Percentiles rank a stretch among this genome's conserved stretches.
Conservation (phyloP, 1,284 basidiomycete species). For the Pascua guehoae region DNA sequence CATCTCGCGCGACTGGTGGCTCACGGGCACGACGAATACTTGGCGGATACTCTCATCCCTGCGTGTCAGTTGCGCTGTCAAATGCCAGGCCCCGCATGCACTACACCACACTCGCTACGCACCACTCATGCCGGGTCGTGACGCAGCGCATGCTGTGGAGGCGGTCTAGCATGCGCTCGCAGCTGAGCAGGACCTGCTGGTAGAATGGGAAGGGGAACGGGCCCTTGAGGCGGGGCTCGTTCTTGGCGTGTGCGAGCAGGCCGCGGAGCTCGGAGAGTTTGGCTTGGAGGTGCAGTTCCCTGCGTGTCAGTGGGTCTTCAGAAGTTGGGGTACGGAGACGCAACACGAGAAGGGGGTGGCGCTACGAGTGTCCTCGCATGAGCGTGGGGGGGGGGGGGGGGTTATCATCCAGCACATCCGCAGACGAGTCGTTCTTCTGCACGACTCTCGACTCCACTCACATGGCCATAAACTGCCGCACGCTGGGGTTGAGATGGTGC, state of each 20-base stretch:
- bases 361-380: too few relatives aligned
- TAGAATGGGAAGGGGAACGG: slow-evolving; percentile 82
- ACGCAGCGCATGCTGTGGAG: slow-evolving; percentile 94
- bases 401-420: too few relatives aligned
- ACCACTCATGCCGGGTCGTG: slow-evolving; percentile 90
- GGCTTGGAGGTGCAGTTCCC: slow-evolving; percentile 91
- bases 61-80: slow-evolving; percentile 5
- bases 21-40: slow-evolving; percentile 86
- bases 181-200: slow-evolving; percentile 72
- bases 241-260: slow-evolving; percentile 78
- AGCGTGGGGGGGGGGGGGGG: too few relatives aligned
- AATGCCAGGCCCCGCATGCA: slow-evolving; percentile 2
- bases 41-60: slow-evolving; percentile 55
- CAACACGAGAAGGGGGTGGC: too few relatives aligned
- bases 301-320: slow-evolving; percentile 48
- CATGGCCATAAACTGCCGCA: slow-evolving; percentile 87
- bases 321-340: too few relatives aligned
- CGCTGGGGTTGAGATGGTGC: slow-evolving; percentile 42
- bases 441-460: slow-evolving; percentile 44
- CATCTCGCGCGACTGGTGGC: slow-evolving; percentile 79
- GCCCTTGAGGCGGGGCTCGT: slow-evolving; percentile 91
- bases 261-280: slow-evolving; percentile 78
- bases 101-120: slow-evolving; percentile 32
- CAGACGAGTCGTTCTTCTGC: too few relatives aligned
- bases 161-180: slow-evolving; percentile 80